Base-by-base conservation (phyloP, 495 filamentous ascomycete species). In the Physcia stellaris region DNA sequence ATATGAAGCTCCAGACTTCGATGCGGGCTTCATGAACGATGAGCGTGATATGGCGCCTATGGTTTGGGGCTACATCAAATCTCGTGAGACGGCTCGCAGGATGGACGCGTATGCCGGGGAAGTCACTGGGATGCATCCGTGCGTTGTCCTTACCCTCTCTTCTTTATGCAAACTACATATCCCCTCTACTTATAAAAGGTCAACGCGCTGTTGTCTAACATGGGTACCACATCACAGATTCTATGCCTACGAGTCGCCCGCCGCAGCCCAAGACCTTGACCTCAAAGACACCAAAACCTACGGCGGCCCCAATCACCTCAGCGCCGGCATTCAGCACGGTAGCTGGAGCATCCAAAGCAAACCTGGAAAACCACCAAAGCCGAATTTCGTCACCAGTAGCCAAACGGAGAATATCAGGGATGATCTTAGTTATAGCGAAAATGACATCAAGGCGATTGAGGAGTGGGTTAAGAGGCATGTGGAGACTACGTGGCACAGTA, bases 21-120 rank as follows among this genome's bases (percentile, higher is more conserved):
- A 87, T 55, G 73, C 80, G 3, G 81, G 81, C 18, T 88, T 86
- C 60, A 84, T 87, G 80, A 86, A 81, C 45, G 80, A 87, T 53
- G 74, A 82, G 55, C 68, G 80, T 19, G 82, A 87, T 50, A 84
- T 86, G 79, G 76, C 70, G 4, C 79, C 81, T 7, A 80, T 86
- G 77, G 77, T 86, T 4, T 87, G 83, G 82, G 78, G 73, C 0
- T 87, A 90, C 55, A 85, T 85, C 56, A 85, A 84, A 55, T 82
- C 76, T n/a, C 75, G 82, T 21, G 83, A 86, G 67, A 86, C 79
- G 4, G 79, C 80, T 4, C 65, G 80, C 1, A 67, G 80, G 24
- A 86, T 86, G 83, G 68, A 75, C 28, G 67, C 77, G 3, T 87
- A 85, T 43, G 79, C 78, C 13, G 83, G 82, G 24, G 83, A 90